Evolutionary conservation across 2,329 filamentous ascomycete species (phyloP).

Genomic region (Elsinoe batatas): DNA sequence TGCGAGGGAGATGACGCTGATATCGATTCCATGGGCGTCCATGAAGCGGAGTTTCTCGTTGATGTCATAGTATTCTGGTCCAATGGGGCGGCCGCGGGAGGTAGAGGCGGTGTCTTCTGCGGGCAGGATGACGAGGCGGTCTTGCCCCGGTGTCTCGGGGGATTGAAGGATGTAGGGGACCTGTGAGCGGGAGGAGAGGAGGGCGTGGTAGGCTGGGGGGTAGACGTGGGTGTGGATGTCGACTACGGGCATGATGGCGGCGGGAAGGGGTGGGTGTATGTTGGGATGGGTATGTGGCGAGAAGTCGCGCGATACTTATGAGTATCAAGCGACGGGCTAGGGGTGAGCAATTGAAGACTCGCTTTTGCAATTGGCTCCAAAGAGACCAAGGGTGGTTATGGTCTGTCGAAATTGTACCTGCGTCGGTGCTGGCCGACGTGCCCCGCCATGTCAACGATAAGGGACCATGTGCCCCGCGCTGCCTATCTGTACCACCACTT

Average conservation of each 20-base stretch:
- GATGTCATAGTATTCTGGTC: slow-evolving; percentile 72
- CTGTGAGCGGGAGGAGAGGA: slow-evolving; percentile 45
- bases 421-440: background rate
- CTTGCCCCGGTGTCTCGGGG: slow-evolving; percentile 34
- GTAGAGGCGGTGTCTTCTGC: slow-evolving; percentile 32
- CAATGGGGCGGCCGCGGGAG: slow-evolving; percentile 69
- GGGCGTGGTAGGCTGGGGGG: slow-evolving; percentile 48
- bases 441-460: slow-evolving; percentile 1
- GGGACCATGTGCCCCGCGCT: slow-evolving; percentile 12
- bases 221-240: slow-evolving; percentile 57
- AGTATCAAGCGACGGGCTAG: too few species aligned
- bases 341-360: too few species aligned
- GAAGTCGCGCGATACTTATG: background rate
- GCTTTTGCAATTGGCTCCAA: too few species aligned
- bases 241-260: slow-evolving; percentile 33
- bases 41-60: slow-evolving; percentile 77
- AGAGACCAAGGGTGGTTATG: background rate
- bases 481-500: background rate
- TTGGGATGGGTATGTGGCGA: background rate
- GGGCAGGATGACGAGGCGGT: slow-evolving; percentile 58
- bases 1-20: slow-evolving; percentile 77
- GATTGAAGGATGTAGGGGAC: slow-evolving; percentile 62
- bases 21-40: slow-evolving; percentile 70
- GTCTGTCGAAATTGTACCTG: background rate
- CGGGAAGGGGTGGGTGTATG: background rate